A percentile compares a stretch with the other conserved stretches of the same genome.
phyloP scores from a whole-genome alignment of 2,329 filamentous ascomycete species.

The Fusarium multiceps region DNA sequence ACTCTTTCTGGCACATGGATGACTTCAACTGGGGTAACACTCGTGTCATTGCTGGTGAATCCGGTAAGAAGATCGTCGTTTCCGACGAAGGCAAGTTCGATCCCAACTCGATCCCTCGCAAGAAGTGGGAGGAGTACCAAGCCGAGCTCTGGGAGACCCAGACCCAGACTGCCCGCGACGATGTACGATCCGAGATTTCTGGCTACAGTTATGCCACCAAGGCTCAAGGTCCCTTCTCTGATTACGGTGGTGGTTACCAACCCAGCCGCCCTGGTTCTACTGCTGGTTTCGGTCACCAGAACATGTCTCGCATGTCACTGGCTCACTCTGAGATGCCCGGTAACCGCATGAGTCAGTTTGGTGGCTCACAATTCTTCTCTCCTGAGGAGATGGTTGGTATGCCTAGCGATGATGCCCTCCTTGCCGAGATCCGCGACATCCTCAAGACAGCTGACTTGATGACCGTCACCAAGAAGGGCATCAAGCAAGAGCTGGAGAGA shows the following conservation, averaged over 20 bases:
- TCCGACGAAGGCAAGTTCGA: conserved; percentile 99
- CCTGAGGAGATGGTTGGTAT: conserved; percentile 78
- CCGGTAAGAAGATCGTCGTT: conserved; percentile 90
- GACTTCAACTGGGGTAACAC: conserved; percentile 99
- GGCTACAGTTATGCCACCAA: conserved; percentile 95
- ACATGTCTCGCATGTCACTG: conserved; percentile 80
- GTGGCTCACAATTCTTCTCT: conserved; percentile 68
- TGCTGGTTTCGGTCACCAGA: conserved; percentile 56
- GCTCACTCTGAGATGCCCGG: conserved; percentile 75
- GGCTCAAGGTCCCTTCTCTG: conserved; percentile 70
- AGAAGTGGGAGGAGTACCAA: conserved; percentile 99
- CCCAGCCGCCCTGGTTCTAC: conserved; percentile 68
- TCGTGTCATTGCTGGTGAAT: conserved; percentile 93
- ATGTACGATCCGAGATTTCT: conserved; percentile 87
- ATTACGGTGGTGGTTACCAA: conserved; percentile 77
- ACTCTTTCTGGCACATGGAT: conserved; percentile 99
- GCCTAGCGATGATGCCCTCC: conserved; percentile 87
- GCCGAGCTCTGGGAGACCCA: conserved; percentile 97
- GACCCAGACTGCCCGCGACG: conserved; percentile 84
- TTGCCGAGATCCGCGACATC: conserved; percentile 95
- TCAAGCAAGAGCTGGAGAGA: conserved; percentile 92
- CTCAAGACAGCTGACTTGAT: conserved; percentile 92
- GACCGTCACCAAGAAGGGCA: conserved; percentile 98
- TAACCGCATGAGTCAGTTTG: conserved; percentile 71
- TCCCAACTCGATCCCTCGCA: conserved; percentile 89